phyloP scores from a whole-genome alignment of 2,329 filamentous ascomycete genomes.

The Talaromyces sp. region DNA sequence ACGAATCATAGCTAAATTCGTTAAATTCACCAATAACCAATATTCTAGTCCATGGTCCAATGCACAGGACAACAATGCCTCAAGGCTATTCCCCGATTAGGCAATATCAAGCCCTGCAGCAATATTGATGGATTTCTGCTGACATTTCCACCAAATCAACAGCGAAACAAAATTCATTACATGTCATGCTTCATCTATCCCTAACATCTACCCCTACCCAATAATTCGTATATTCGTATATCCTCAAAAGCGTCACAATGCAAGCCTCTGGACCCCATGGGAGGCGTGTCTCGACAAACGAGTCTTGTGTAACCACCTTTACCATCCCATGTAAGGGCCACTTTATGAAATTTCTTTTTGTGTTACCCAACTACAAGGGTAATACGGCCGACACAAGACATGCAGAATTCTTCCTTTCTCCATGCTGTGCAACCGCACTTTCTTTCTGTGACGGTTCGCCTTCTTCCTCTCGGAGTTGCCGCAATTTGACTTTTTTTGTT shows the following conservation, averaged over 20 bases:
- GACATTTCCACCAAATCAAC: background rate
- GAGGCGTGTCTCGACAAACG: background rate
- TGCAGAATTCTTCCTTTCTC: background rate
- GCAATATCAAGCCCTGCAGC: background rate
- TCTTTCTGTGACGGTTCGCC: background rate
- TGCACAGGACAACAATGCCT: background rate
- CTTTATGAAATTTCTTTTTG: no score
- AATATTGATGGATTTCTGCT: background rate
- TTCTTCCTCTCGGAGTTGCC: background rate
- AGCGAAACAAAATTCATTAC: background rate
- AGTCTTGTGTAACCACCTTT: background rate
- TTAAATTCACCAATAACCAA: background rate
- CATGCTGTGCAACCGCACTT: background rate
- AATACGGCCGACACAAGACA: background rate
- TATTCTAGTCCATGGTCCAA: background rate
- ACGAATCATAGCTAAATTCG: background rate
- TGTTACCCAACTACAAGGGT: background rate
- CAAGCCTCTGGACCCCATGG: background rate
- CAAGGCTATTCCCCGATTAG: background rate
- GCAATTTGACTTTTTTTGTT: background rate
- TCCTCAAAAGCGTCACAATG: background rate
- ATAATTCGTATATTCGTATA: background rate
- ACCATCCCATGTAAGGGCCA: background rate
- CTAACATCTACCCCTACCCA: background rate
- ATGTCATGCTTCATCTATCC: background rate